Evolutionary conservation across 352 stramenopile species (phyloP).

Genomic region (Pythium sp.): DNA sequence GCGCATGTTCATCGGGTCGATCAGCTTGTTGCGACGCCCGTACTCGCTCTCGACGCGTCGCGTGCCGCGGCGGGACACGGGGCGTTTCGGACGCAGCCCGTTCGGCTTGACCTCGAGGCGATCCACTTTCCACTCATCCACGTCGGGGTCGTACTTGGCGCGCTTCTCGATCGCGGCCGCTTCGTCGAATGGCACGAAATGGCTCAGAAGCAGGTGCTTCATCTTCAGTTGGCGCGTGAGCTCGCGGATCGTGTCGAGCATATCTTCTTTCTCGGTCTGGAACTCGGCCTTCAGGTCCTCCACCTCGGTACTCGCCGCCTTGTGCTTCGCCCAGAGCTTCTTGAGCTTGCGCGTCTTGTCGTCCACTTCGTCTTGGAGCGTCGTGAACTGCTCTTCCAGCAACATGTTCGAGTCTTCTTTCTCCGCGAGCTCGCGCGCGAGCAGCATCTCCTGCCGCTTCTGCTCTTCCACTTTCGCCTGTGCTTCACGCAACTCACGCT

Average conservation of each 20-base stretch:
- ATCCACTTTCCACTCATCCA: conserved; percentile 88
- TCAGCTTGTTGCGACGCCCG: conserved; percentile 71
- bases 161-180: conserved; percentile 75
- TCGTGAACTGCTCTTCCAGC: conserved; percentile 90
- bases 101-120: conserved; percentile 60
- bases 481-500: conserved; percentile 88
- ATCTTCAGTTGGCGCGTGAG: conserved; percentile 94
- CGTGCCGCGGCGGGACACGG: conserved; percentile 58
- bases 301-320: conserved; percentile 86
- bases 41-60: conserved; percentile 85
- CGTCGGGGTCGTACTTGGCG: conserved; percentile 86
- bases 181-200: conserved; percentile 85
- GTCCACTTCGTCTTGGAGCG: conserved; percentile 89
- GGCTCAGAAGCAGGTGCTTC: conserved; percentile 89
- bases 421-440: conserved; percentile 90
- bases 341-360: conserved; percentile 96
- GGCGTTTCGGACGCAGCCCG: conserved; percentile 52
- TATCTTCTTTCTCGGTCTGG: conserved; percentile 92
- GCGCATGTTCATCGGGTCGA: conserved; percentile 83
- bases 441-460: conserved; percentile 69
- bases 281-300: conserved; percentile 93
- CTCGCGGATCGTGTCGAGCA: conserved; percentile 94
- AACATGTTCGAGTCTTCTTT: conserved; percentile 93
- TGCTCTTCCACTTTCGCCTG: conserved; percentile 89
- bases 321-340: conserved; percentile 94